These are phyloP conservation scores for Quercus ilex DNA, from an alignment of 306 rosid species.

Conservation along the genomic window DNA sequence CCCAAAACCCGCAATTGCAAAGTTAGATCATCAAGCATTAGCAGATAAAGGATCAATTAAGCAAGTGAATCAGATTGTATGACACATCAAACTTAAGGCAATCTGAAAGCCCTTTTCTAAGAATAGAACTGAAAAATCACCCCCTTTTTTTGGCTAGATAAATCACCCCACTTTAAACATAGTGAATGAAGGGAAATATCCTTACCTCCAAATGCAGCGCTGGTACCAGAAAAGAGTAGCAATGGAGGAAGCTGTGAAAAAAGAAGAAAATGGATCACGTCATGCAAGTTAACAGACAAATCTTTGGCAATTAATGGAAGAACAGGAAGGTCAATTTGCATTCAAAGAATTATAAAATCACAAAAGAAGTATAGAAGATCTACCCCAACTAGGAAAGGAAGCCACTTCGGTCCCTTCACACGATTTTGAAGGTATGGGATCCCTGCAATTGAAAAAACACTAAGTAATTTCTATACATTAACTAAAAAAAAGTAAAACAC, in stretches of 20 bases:
- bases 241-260: slow-evolving; percentile 72
- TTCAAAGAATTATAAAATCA: slow-evolving; percentile 1
- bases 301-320: neutral
- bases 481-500: neutral
- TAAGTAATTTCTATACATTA: slow-evolving; percentile 20
- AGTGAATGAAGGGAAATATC: neutral
- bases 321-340: neutral
- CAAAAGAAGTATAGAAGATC: slow-evolving; percentile 5
- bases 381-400: slow-evolving; percentile 91
- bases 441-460: slow-evolving; percentile 49
- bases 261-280: slow-evolving; percentile 11
- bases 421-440: slow-evolving; percentile 74
- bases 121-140: neutral
- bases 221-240: slow-evolving; percentile 67
- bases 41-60: no score
- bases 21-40: no score
- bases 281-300: slow-evolving; percentile 6
- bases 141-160: neutral
- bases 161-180: neutral
- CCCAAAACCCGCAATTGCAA: no score
- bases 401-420: slow-evolving; percentile 96
- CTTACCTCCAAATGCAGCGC: slow-evolving; percentile 94
- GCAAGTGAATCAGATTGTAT: no score
- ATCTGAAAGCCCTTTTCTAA: neutral
- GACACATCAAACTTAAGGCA: neutral